Percentiles rank a stretch among this genome's conserved stretches.
Evolutionary conservation across 768 basidiomycete species (phyloP).

Genomic region (Mycena belliarum): DNA sequence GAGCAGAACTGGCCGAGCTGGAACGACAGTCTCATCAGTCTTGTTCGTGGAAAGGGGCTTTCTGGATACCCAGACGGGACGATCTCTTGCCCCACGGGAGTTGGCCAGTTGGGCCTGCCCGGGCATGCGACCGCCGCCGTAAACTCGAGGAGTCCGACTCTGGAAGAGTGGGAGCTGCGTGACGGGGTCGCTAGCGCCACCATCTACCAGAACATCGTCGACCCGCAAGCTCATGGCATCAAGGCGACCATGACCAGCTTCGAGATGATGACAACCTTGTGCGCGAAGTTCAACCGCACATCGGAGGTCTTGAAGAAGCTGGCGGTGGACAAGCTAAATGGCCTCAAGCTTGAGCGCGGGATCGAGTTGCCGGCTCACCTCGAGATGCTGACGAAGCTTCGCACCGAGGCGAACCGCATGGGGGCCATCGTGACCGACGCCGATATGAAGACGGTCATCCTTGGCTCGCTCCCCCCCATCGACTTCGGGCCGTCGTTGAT

Average conservation of each 20-base stretch:
- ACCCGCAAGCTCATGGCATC: constrained; percentile 7
- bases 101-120: not conserved
- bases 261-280: not conserved
- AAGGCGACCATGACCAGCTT: not conserved
- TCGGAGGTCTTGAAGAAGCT: constrained; percentile 4
- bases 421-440: not conserved
- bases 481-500: constrained; percentile 3
- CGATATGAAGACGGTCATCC: constrained; percentile 6
- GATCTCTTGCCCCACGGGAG: not conserved
- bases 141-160: constrained; percentile 1
- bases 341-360: not conserved
- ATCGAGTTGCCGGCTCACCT: constrained; percentile 4
- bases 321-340: not conserved
- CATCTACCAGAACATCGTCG: constrained; percentile 13
- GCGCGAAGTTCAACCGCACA: constrained; percentile 4
- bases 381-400: not conserved
- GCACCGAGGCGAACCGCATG: not conserved
- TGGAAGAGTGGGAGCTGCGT: constrained; percentile 11
- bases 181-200: not conserved
- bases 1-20: not conserved
- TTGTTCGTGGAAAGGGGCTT: not conserved
- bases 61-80: not conserved
- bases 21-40: not conserved
- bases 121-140: not conserved
- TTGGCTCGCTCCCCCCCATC: constrained; percentile 7